Evolutionary conservation across 257 asterid genomes (phyloP), one percentile per base, ranked within the genome.

Genomic region (Solanum dulcamara): DNA sequence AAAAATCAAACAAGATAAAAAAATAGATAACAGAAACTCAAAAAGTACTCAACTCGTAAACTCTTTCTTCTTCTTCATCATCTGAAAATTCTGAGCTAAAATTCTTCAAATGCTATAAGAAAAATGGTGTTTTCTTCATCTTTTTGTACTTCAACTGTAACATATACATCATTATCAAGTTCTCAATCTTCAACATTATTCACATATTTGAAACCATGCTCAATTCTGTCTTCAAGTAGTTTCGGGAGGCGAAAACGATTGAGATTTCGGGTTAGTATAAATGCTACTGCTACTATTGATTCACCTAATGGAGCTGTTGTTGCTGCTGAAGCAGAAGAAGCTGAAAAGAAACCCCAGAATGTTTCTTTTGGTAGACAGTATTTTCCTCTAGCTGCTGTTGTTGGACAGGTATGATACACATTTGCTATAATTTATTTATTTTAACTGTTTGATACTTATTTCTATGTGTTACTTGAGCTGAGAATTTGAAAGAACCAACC

Each of bases 361-460:
- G 7, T 70, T 88, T 59, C 91, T 10, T 95, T 91, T 42, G 99
- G 99, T 72, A 79, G 99, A n/a, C 92, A 89, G 85, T 93, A 83
- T 87, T 96, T 96, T 83, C 99, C 99, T 40, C 88, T 96, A 85
- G 99, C 98, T 80, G 98, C 99, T 85, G 97, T 96, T 84, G 96
- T 96, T 84, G 99, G 98, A 87, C 99, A 96, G 99, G 99, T 96
- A 74, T 28, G 15, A 62, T 62, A 20, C 66, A 59, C 74, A 67
- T 9, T 46, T 55, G 26, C 3, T 67, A 24, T 35, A 0, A 15
- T 14, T 30, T n/a, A n/a, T 26, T 33, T 64, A 59, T n/a, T 44
- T 3, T 13, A 50, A 50, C 5, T 50, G 55, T 50, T 50, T 50
- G 55, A 4, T 50, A 50, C 55, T 14, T 50, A 15, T 11, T 46